Base-by-base conservation (phyloP, 371 early-diverging fungal genomes). In the Mortierella sp. region DNA sequence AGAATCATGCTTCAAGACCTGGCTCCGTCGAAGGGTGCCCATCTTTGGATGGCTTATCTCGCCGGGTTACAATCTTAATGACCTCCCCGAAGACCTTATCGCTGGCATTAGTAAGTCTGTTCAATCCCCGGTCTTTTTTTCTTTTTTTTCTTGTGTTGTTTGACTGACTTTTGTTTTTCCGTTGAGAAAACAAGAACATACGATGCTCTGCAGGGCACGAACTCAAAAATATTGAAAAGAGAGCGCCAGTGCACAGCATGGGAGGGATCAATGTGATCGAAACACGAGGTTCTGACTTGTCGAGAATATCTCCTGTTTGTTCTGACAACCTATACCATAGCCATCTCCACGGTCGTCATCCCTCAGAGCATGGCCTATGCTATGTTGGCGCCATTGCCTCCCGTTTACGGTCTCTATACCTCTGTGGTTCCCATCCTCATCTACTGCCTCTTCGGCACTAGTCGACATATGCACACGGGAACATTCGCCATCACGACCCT, bases 331-430 rank as follows among this genome's bases (percentile, higher is more conserved):
- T 68, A 35, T 18, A 6, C 4, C 3, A 73, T 60, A 88, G 90
- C 92, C 38, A 78, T 92, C 49, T 88, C 90, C 4, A 89, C 91
- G 49, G 83, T 92, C 18, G 82, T 92, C 18, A 88, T 92, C 54
- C 92, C 92, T 44, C 92, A 92, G 78, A 88, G 89, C 71, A 92
- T 92, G 92, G 91, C 91, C 21, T 92, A 92, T 82, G 89, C 91
- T 4, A 90, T 89, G 75, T 79, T 92, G 74, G 91, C 92, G 14
- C 84, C 83, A 10, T 73, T 92, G 68, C 91, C 91, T 3, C 89
- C 92, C 24, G 92, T 90, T 21, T 88, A 89, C 74, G 92, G 92
- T 16, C 89, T 92, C 38, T 92, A 92, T 63, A 84, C 91, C 11
- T 88, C 90, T 3, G 87, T 91, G 27, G 83, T 90, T 14, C 91